Base-by-base conservation (phyloP, 225 moss, liverwort and hornwort species). In the Polytrichum formosum region DNA sequence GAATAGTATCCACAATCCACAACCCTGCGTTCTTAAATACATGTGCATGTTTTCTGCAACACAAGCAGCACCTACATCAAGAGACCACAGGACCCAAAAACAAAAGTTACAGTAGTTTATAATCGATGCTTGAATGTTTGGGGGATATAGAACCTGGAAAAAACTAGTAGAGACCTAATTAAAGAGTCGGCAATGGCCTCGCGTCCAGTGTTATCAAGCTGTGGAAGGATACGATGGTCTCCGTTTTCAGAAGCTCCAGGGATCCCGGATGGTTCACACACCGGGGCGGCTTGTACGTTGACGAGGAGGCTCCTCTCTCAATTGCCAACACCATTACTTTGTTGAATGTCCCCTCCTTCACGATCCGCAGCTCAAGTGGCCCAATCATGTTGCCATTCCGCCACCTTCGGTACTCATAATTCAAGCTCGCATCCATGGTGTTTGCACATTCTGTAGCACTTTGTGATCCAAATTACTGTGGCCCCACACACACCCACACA, bases 261-360 rank as follows among this genome's bases (percentile, higher is more conserved):
- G 63, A 58, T 33, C 74, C 33, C 0, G 70, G 67, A 23, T 71
- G 60, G 33, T 76, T 80, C 13, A 83, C 85, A 65, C 85, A 88
- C 21, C 82, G 82, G 26, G 82, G 77, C 1, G 33, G 68, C 69
- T 88, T 88, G 59, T 78, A 88, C 25, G 83, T 82, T 7, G 78
- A 66, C 0, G 75, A 74, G 2, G 82, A 79, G 1, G 76, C 8
- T 0, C 88, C 82, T 54, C 61, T 35, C 0, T 6, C 28, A 16
- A 85, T 35, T 0, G 80, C 85, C 0, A 54, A 67, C 6, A 71
- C 33, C 82, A 76, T 80, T 22, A 88, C 60, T 64, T 61, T 62
- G 28, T 72, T 0, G 19, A 85, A 83, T 29, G 85, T 74, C 19
- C 83, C 85, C 16, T 80, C 77, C 18, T 55, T 56, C 5, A 85